phyloP scores from a whole-genome alignment of 2,329 filamentous ascomycete species.

The Herpotrichia juniperi region DNA sequence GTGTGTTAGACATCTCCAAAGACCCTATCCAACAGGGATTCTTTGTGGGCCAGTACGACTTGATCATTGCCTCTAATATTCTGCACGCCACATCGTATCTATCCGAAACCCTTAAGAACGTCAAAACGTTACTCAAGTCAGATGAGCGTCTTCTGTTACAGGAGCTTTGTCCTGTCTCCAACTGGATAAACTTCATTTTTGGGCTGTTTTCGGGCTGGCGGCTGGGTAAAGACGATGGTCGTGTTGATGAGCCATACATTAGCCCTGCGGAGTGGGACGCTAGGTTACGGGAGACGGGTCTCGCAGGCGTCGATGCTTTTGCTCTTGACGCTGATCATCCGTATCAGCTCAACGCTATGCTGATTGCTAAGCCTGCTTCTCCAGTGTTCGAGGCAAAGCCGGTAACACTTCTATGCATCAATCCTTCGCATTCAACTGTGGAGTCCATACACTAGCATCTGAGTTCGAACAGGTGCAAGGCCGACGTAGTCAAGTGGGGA shows the following conservation, averaged over 20 bases:
- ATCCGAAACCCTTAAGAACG: slow-evolving; percentile 7
- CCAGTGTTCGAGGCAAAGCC: too few relatives aligned
- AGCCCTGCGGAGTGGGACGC: slow-evolving; percentile 25
- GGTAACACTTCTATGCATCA: too few relatives aligned
- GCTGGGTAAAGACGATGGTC: slow-evolving; percentile 23
- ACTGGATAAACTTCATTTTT: slow-evolving; percentile 28
- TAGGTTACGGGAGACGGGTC: slow-evolving; percentile 5
- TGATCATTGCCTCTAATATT: slow-evolving; percentile 15
- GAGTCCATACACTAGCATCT: too few relatives aligned
- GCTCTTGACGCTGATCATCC: too few relatives aligned
- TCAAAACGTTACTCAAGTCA: slow-evolving; percentile 26
- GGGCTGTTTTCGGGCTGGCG: slow-evolving; percentile 49
- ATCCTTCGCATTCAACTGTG: too few relatives aligned
- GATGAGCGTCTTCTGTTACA: slow-evolving; percentile 51
- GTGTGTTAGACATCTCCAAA: slow-evolving; percentile 6
- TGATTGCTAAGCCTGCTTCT: too few relatives aligned
- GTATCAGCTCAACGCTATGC: too few relatives aligned
- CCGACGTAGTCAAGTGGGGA: too few relatives aligned
- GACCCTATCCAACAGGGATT: slow-evolving; percentile 3
- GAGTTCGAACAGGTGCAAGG: too few relatives aligned
- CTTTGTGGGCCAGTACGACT: slow-evolving; percentile 9
- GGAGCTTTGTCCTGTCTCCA: slow-evolving; percentile 31
- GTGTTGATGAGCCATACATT: slow-evolving; percentile 5
- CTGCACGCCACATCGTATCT: slow-evolving; percentile 14
- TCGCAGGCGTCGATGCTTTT: slow-evolving; percentile 12